Evolutionary conservation across 1,139 yeast genomes (phyloP), one percentile per base, ranked within the genome.

Genomic region (Petasospora fabianii): DNA sequence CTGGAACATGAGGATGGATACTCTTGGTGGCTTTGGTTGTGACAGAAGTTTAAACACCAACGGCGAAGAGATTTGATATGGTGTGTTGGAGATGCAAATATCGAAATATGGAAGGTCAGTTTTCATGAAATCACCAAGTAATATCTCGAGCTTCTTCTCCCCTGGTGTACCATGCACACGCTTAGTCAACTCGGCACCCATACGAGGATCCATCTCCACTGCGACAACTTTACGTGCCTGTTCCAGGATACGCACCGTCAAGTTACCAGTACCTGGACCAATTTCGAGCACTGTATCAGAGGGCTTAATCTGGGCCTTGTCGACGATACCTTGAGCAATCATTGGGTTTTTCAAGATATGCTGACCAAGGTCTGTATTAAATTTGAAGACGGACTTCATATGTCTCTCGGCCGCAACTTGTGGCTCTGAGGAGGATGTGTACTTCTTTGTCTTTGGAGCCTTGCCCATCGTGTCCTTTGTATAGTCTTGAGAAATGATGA

Each of bases 241-340:
- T 54, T 92, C 97, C 39, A 92, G 65, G 35, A 92, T 94, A 47
- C 95, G 73, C 27, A 92, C 96, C 0, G 99, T 94, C 64, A 92
- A 72, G 59, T 92, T 92, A 66, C 99, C 99, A 0, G 99, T 92
- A 77, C 99, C 99, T 1, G 99, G 98, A 56, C 99, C 99, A 39
- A 92, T 97, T 68, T 92, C 99, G 34, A 92, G 70, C 3, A 92
- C 97, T 7, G 79, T 77, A 58, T 92, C 99, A 31, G 95, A 83
- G 3, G 97, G 97, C 54, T 80, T 84, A 46, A 92, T 83, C 31
- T 78, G 84, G 3, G 98, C 97, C 59, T 94, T 94, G 62, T 92
- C 98, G 26, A 92, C 98, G 57, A 92, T 92, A 11, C 97, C 97
- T 61, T 92, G 97, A 3, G 98, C 97, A 24, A 94, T 95, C 38